Percentiles rank a stretch among this genome's conserved stretches.
These are phyloP conservation scores for Colletotrichum tropicale DNA, from an alignment of 2,329 filamentous ascomycete species.

Conservation along the genomic window DNA sequence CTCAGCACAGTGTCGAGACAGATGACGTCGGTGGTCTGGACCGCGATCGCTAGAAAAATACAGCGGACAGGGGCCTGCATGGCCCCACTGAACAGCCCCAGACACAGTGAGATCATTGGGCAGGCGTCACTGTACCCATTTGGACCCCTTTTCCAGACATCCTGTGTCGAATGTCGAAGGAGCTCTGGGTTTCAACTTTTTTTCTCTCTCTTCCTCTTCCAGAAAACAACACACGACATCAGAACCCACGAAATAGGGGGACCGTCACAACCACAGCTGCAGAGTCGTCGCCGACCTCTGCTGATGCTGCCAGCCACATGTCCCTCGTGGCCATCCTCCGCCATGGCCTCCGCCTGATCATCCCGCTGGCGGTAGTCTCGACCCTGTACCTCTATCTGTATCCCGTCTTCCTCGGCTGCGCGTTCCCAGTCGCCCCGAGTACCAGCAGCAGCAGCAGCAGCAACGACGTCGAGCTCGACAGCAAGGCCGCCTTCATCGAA, in stretches of 20 bases:
- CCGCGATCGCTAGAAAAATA: background rate
- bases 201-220: background rate
- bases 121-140: background rate
- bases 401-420: slow-evolving; percentile 79
- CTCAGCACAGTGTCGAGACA: background rate
- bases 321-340: slow-evolving; percentile 57
- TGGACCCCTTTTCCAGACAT: slow-evolving; percentile 16
- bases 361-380: slow-evolving; percentile 71
- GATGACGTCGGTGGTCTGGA: slow-evolving; percentile 20
- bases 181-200: background rate
- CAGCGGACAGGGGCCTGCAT: background rate
- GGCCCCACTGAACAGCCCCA: background rate
- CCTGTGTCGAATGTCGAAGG: background rate
- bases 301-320: slow-evolving; percentile 45
- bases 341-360: slow-evolving; percentile 58
- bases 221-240: background rate
- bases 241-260: background rate
- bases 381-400: slow-evolving; percentile 88
- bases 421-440: slow-evolving; percentile 67
- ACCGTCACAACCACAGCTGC: slow-evolving; percentile 5
- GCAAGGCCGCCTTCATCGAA: slow-evolving; percentile 38
- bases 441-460: background rate
- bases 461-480: slow-evolving; percentile 12
- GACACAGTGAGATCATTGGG: background rate
- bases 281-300: slow-evolving; percentile 10